These are phyloP conservation scores for Ceratocystis huliohia DNA, from an alignment of 2,329 filamentous ascomycete genomes.

Conservation along the genomic window DNA sequence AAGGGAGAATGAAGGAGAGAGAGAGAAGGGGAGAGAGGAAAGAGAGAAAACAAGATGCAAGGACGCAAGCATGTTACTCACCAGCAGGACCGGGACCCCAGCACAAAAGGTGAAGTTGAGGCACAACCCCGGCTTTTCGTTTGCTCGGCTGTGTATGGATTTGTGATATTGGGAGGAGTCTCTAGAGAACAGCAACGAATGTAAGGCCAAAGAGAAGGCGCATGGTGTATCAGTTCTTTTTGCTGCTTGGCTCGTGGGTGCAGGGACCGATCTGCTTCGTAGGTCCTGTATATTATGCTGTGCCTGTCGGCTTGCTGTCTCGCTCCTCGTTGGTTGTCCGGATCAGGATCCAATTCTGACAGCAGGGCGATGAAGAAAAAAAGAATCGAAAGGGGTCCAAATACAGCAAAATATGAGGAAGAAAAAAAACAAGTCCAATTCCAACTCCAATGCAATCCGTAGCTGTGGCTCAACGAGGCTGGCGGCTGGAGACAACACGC, in stretches of 20 bases:
- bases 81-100: no score
- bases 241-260: not conserved
- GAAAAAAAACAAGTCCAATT: not conserved
- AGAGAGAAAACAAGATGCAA: constrained; percentile 10
- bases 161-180: constrained; percentile 4
- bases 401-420: not conserved
- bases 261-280: not conserved
- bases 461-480: not conserved
- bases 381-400: not conserved
- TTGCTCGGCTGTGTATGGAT: not conserved
- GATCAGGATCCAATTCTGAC: not conserved
- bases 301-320: not conserved
- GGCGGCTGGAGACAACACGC: not conserved
- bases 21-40: not conserved
- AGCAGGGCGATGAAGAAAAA: constrained; percentile 1
- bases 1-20: not conserved
- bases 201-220: not conserved
- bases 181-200: not conserved
- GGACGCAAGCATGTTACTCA: no score
- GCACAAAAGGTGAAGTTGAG: not conserved
- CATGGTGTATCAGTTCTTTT: not conserved
- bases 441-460: not conserved
- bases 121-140: not conserved
- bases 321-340: not conserved
- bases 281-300: not conserved